Evolutionary conservation across 345 rosid genomes (phyloP), one percentile per base, ranked within the genome.

Genomic region (Kandelia obovata): DNA sequence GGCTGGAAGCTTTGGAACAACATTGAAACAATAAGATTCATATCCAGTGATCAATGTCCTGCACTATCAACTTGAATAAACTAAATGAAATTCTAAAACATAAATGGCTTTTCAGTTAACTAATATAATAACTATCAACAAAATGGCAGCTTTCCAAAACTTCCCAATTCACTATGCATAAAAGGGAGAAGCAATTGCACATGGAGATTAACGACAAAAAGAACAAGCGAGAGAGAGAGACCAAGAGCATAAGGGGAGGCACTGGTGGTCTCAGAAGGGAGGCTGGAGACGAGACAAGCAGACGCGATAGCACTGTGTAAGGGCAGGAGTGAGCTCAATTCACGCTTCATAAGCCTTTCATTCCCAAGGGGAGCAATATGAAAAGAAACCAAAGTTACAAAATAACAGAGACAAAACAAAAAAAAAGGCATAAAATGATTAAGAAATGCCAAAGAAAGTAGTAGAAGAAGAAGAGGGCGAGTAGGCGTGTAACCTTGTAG

Each of bases 221-320:
- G 4, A 43, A 43, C 4, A 43, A 11, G 16, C 17, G 5, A 13
- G 17, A 43, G 27, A 7, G 3, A 17, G 5, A 59, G 46, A 35
- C 52, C 27, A 17, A 43, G 58, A 91, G 93, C 96, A 81, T 87
- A 83, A 39, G 65, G 55, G 47, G 81, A 82, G 23, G 75, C 16
- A 51, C 37, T 7, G 37, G 66, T 69, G 27, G 68, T 77, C 61
- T 85, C 87, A 51, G 78, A 67, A 4, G 91, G 87, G 16, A 89
- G 87, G 73, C 83, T 87, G 53, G 97, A 91, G 68, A 87, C 97
- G 19, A 87, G 92, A 53, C 87, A 78, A 70, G 97, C 88, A 0
- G 89, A 86, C 23, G 97, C 92, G 67, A 83, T 69, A 1, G 78
- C 84, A 52, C 83, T 83, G 60, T 91, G 93, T 64, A 81, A 68